Percentiles rank a stretch among this genome's conserved stretches.
phyloP scores from a whole-genome alignment of 148 eudicot genomes.

The Selenicereus undatus region DNA sequence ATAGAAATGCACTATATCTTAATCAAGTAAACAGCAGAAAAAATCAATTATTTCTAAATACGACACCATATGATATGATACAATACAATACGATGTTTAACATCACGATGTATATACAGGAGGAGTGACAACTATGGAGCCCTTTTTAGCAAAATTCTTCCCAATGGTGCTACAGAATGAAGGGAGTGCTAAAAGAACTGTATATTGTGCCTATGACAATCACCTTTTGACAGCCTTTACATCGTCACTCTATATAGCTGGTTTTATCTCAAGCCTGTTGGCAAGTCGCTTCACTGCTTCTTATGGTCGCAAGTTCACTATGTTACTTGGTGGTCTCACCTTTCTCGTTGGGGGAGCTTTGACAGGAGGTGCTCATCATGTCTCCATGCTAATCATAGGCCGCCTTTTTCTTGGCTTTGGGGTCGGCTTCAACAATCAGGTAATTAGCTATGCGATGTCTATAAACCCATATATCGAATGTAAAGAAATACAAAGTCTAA shows the following conservation, averaged over 20 bases:
- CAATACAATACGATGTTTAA: too few relatives aligned
- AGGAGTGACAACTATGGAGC: constrained; percentile 26
- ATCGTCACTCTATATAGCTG: constrained; percentile 26
- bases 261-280: constrained; percentile 8
- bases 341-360: constrained; percentile 23
- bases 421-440: constrained; percentile 30
- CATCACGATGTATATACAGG: not conserved
- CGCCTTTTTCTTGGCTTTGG: constrained; percentile 29
- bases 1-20: too few relatives aligned
- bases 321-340: constrained; percentile 25
- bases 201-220: constrained; percentile 24
- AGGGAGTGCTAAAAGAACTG: constrained; percentile 13
- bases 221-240: constrained; percentile 29
- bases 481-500: too few relatives aligned
- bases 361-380: constrained; percentile 19
- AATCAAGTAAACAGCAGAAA: not conserved
- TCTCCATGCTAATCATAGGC: constrained; percentile 26
- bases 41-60: too few relatives aligned
- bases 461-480: too few relatives aligned
- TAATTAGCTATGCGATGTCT: not conserved
- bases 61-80: not conserved
- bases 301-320: constrained; percentile 27
- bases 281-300: constrained; percentile 21
- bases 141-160: constrained; percentile 25
- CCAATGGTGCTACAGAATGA: constrained; percentile 14